Base-by-base conservation (phyloP, 202 grass and related monocot genomes). In the Schoenoplectus triqueter region DNA sequence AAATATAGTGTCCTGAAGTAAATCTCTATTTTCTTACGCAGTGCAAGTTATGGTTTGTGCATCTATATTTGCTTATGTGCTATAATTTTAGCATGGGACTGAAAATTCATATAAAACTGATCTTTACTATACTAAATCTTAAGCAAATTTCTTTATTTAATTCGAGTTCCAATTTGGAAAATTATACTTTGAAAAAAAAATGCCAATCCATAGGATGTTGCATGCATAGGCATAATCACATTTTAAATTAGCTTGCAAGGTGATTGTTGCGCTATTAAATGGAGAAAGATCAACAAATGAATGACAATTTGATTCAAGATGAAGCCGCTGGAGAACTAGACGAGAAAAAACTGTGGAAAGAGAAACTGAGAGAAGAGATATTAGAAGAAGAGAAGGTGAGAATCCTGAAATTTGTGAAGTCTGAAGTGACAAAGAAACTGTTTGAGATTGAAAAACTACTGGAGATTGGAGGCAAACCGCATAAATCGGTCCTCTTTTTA, bases 331-430 rank as follows among this genome's bases (percentile, higher is more conserved):
- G 3, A 1, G 64, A 48, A 83, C n/a, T 55, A 40, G 19, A 8
- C 0, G 81, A 83, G 65, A 83, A 19, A 55, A 22, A 83, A 71
- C 6, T 83, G 8, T 83, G 81, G 81, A 83, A 83, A 55, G 66
- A 83, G 39, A 83, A 7, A 70, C 13, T 83, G 13, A 83, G 81
- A 64, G 10, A 71, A 52, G 65, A 83, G 66, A 83, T 83, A 70
- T 42, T 71, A 14, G 64, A 69, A 67, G 81, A 83, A 83, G 81
- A 83, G 49, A 83, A 67, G 47, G 22, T 71, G 64, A 67, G 66
- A 71, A 83, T 83, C 10, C 17, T 55, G 21, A 70, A 69, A 2
- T 71, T 17, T 18, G 47, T 70, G 6, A 49, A 83, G 20, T 69
- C 48, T 55, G 49, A 69, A 71, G 66, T 83, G 13, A 52, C 18